Conservation (phyloP, 805 yeast genomes). For the Teunomyces pallodes region DNA sequence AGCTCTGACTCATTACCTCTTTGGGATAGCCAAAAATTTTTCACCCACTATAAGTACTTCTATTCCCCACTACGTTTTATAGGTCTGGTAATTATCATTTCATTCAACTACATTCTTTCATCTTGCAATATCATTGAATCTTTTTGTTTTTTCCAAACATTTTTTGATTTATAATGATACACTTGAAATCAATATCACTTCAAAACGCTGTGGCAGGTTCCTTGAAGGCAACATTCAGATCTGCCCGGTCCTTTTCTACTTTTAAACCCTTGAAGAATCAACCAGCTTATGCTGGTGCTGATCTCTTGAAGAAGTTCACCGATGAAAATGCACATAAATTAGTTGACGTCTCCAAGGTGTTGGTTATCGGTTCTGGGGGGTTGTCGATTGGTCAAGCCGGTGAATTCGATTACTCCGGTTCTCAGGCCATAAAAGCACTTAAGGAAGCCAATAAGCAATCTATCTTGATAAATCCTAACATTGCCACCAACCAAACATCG, state of each 20-base stretch:
- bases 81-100: neutral
- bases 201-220: conserved; percentile 4
- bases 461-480: conserved; percentile 89
- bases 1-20: conserved; percentile 32
- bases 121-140: neutral
- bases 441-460: conserved; percentile 85
- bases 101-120: neutral
- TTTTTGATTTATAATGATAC: conserved; percentile 7
- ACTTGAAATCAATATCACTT: conserved; percentile 6
- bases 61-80: conserved; percentile 1
- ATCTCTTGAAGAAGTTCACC: conserved; percentile 52
- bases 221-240: conserved; percentile 2
- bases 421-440: conserved; percentile 95
- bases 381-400: conserved; percentile 98
- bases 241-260: conserved; percentile 6
- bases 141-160: neutral
- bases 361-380: conserved; percentile 96
- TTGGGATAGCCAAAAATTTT: conserved; percentile 20
- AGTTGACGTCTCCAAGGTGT: conserved; percentile 83
- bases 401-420: conserved; percentile 95
- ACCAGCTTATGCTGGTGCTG: conserved; percentile 59
- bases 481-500: conserved; percentile 95
- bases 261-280: conserved; percentile 7
- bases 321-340: conserved; percentile 62
- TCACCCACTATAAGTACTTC: conserved; percentile 8